Evolutionary conservation across 179 eudicot genomes (phyloP).

Genomic region (Silene coronaria): DNA sequence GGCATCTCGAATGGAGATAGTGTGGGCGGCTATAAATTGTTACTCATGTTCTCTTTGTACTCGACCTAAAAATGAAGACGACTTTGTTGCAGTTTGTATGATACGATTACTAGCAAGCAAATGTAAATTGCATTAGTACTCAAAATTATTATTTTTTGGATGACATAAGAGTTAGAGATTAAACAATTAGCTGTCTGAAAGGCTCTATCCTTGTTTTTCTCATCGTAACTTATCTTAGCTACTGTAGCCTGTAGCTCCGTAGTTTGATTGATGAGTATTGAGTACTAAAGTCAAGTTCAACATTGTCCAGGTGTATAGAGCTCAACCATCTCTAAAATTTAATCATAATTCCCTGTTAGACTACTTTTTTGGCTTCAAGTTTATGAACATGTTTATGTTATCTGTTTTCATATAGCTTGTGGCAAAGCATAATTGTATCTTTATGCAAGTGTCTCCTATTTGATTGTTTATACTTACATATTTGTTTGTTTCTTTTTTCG

Average conservation of each 20-base stretch:
- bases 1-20: not conserved
- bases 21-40: not conserved
- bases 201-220: not conserved
- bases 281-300: constrained; percentile 3
- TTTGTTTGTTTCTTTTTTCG: not conserved
- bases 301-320: not conserved
- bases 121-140: not conserved
- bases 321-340: not conserved
- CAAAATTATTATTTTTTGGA: not conserved
- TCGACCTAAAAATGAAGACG: not conserved
- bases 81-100: not conserved
- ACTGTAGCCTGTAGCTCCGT: not conserved
- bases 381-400: not conserved
- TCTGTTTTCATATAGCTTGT: constrained; percentile 9
- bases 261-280: not conserved
- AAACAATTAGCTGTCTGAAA: not conserved
- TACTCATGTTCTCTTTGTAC: not conserved
- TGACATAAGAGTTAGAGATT: not conserved
- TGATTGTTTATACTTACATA: not conserved
- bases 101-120: not conserved
- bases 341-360: not conserved
- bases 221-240: not conserved
- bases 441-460: not conserved
- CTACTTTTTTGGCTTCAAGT: not conserved
- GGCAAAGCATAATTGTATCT: not conserved